These are phyloP conservation scores for Phytophthora ramorum DNA, from an alignment of 352 stramenopile species.

Conservation along the genomic window DNA sequence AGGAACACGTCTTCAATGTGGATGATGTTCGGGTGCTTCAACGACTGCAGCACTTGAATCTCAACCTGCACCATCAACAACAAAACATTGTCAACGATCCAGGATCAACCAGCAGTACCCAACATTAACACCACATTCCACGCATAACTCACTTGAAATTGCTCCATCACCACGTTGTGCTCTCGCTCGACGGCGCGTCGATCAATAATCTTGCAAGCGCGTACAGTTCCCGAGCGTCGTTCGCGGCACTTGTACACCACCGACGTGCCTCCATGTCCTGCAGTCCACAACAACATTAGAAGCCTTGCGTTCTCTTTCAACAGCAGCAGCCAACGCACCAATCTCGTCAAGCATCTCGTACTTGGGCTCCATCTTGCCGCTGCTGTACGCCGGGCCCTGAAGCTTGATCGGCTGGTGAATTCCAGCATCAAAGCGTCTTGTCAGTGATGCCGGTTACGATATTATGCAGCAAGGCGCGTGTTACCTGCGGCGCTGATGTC, in stretches of 20 bases:
- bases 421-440: neutral
- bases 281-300: neutral
- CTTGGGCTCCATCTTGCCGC: constrained; percentile 78
- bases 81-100: constrained; percentile 3
- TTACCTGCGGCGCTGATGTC: constrained; percentile 52
- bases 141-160: constrained; percentile 76
- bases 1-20: constrained; percentile 89
- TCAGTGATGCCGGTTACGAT: neutral
- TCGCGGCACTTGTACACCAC: constrained; percentile 86
- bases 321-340: constrained; percentile 47
- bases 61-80: constrained; percentile 58
- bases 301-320: neutral
- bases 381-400: constrained; percentile 71
- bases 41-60: constrained; percentile 90
- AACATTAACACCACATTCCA: constrained; percentile 1
- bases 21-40: constrained; percentile 92
- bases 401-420: constrained; percentile 71
- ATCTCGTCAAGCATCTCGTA: constrained; percentile 88
- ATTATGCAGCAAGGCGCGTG: neutral
- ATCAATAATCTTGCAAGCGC: constrained; percentile 91
- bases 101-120: neutral
- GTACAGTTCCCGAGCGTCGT: constrained; percentile 55
- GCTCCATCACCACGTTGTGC: constrained; percentile 84
- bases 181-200: constrained; percentile 73
- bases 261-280: constrained; percentile 86